These are phyloP conservation scores for Capsicum baccatum DNA, from an alignment of 257 asterid genomes.

Conservation along the genomic window DNA sequence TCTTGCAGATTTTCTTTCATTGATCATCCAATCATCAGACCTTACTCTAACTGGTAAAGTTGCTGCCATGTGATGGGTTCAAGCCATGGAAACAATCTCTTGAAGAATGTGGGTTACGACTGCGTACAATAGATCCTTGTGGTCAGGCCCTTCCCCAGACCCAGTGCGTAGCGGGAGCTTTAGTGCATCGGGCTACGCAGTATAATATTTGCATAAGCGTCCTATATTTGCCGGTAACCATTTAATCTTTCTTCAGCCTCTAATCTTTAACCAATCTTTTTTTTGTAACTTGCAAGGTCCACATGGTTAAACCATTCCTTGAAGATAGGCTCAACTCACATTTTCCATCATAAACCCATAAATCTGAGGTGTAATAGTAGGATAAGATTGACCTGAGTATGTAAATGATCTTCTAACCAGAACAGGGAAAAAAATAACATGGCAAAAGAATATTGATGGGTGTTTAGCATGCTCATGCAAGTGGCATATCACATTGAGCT, in stretches of 20 bases:
- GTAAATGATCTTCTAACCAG: neutral
- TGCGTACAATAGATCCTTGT: no score
- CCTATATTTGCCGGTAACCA: no score
- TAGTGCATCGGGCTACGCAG: no score
- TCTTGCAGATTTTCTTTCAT: no score
- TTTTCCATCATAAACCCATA: neutral
- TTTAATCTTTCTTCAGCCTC: neutral
- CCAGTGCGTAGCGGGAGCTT: no score
- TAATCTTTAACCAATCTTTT: neutral
- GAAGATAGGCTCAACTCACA: conserved; percentile 2
- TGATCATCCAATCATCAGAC: no score
- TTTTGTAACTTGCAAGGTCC: neutral
- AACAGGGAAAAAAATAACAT: neutral
- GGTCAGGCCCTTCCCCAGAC: no score
- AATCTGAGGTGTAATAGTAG: conserved; percentile 7
- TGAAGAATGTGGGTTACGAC: no score
- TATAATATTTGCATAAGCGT: no score
- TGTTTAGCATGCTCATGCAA: neutral
- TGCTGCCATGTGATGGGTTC: no score
- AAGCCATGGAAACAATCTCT: no score
- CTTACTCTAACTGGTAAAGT: no score
- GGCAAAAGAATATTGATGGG: neutral
- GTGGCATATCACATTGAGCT: neutral
- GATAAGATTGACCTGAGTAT: neutral
- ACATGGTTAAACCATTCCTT: neutral